Conservation (phyloP, 179 eudicot genomes). For the Nepenthes alata region DNA sequence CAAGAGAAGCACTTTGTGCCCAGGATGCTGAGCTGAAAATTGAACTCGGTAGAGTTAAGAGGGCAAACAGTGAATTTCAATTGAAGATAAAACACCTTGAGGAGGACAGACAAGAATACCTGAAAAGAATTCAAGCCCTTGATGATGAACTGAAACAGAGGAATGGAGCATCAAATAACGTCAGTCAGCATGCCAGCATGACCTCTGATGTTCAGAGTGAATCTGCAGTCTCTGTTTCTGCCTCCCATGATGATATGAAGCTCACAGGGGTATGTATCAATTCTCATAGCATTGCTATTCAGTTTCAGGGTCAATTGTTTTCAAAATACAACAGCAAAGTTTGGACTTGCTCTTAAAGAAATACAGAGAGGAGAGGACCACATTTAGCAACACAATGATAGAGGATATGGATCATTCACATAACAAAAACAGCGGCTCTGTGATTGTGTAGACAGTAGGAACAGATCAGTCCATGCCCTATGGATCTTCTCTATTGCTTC, state of each 20-base stretch:
- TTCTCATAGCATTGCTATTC: neutral
- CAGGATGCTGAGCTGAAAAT: slow-evolving; percentile 52
- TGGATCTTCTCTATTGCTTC: too few species aligned
- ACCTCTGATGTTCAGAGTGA: slow-evolving; percentile 13
- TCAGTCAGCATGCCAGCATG: slow-evolving; percentile 9
- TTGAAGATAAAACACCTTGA: slow-evolving; percentile 46
- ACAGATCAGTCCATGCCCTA: neutral
- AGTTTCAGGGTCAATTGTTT: too few species aligned
- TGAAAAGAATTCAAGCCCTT: slow-evolving; percentile 30
- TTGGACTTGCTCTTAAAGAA: too few species aligned
- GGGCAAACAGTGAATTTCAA: slow-evolving; percentile 45
- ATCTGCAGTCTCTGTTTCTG: slow-evolving; percentile 8
- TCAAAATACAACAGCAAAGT: too few species aligned
- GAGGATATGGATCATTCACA: too few species aligned
- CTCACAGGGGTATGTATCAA: slow-evolving; percentile 19
- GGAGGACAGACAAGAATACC: slow-evolving; percentile 45
- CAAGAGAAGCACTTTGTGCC: slow-evolving; percentile 32
- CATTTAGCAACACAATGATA: too few species aligned
- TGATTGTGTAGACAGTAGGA: too few species aligned
- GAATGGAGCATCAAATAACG: slow-evolving; percentile 10
- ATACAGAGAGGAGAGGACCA: too few species aligned
- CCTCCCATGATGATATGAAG: slow-evolving; percentile 10
- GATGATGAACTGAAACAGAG: slow-evolving; percentile 28
- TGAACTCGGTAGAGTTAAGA: slow-evolving; percentile 43
- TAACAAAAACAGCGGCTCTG: too few species aligned